Conservation (phyloP, 169 alveolate species). For the Plasmodium inui region DNA sequence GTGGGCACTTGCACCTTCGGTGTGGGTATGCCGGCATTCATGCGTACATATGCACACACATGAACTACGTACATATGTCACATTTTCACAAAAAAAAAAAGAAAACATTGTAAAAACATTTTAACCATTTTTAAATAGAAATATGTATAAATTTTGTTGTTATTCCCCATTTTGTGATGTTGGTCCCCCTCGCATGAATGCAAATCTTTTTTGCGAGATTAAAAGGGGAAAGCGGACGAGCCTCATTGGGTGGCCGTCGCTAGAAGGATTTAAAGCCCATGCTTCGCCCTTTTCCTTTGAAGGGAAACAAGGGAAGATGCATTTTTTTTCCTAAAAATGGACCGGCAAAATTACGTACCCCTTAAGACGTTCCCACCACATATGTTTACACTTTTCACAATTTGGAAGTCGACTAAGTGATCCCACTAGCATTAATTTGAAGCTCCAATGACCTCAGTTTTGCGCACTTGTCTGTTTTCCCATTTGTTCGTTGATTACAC, state of each 20-base stretch:
- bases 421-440: background rate
- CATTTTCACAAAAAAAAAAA: background rate
- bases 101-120: background rate
- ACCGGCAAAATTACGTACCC: background rate
- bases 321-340: background rate
- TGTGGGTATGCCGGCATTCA: background rate
- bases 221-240: background rate
- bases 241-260: background rate
- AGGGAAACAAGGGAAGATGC: background rate
- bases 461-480: background rate
- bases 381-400: background rate
- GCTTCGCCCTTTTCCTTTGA: background rate
- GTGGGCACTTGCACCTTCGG: background rate
- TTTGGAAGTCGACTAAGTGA: background rate
- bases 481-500: background rate
- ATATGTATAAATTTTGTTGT: background rate
- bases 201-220: background rate
- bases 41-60: background rate
- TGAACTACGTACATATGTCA: background rate
- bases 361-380: background rate
- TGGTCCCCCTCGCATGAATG: background rate
- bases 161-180: background rate
- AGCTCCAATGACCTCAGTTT: background rate
- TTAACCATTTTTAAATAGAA: background rate
- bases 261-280: background rate